A percentile compares a stretch with the other conserved stretches of the same genome.
These are phyloP conservation scores for Pichia deserticola DNA, from an alignment of 805 yeast species.

Conservation along the genomic window DNA sequence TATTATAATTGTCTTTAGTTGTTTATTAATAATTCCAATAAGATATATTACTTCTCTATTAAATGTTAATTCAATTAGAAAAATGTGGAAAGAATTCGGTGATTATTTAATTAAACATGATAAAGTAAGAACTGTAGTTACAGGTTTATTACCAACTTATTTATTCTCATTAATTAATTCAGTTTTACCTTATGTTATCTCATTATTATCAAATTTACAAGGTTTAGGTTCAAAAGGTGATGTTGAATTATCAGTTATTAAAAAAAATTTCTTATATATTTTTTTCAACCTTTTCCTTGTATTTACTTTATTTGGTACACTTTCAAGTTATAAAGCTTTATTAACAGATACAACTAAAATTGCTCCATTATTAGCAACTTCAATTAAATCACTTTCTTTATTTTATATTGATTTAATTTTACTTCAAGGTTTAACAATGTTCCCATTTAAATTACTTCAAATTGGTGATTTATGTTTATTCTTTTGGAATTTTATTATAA, in stretches of 20 bases:
- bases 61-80: conserved; percentile 47
- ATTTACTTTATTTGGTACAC: conserved; percentile 54
- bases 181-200: conserved; percentile 47
- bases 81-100: conserved; percentile 54
- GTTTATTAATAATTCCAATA: conserved; percentile 47
- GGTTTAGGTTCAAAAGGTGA: conserved; percentile 53
- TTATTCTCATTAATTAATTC: conserved; percentile 49
- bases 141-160: conserved; percentile 57
- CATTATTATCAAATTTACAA: conserved; percentile 42
- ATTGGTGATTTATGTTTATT: conserved; percentile 44
- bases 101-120: conserved; percentile 43
- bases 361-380: conserved; percentile 47
- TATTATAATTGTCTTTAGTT: conserved; percentile 41
- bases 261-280: conserved; percentile 52
- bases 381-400: conserved; percentile 43
- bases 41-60: conserved; percentile 50
- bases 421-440: conserved; percentile 63
- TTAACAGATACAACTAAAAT: conserved; percentile 53
- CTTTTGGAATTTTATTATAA: conserved; percentile 34
- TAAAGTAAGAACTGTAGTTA: conserved; percentile 46
- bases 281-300: conserved; percentile 56
- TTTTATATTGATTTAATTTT: conserved; percentile 56
- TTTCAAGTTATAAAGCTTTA: conserved; percentile 51
- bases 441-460: conserved; percentile 50
- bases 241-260: conserved; percentile 47